Conservation (phyloP, 2,329 filamentous ascomycete species). For the Zasmidium angulare region DNA sequence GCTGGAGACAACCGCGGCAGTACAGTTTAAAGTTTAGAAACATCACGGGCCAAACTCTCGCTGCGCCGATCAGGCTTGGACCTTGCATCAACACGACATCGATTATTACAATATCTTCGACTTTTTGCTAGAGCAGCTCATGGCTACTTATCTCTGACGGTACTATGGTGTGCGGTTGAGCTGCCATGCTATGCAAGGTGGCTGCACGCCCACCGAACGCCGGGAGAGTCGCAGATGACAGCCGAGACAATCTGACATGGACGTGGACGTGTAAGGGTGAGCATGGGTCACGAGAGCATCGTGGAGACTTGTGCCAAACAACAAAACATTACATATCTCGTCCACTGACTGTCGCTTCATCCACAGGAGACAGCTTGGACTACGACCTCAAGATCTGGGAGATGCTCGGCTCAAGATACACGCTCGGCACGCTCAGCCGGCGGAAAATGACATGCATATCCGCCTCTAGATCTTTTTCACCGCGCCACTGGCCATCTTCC, state of each 20-base stretch:
- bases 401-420: not conserved
- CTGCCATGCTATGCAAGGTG: not conserved
- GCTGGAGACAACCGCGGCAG: conserved; percentile 3
- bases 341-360: too few species aligned
- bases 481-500: not conserved
- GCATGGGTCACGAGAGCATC: not conserved
- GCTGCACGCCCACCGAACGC: not conserved
- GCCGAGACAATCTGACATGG: not conserved
- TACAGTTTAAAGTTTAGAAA: not conserved
- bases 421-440: not conserved
- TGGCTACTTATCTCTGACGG: not conserved
- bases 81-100: not conserved
- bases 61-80: conserved; percentile 4
- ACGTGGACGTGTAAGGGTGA: not conserved
- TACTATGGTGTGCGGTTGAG: not conserved
- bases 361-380: too few species aligned
- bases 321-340: not conserved
- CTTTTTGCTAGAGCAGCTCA: not conserved
- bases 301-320: too few species aligned
- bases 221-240: not conserved
- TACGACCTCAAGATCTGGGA: too few species aligned
- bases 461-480: not conserved
- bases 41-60: not conserved
- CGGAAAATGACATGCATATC: not conserved
- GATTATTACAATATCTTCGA: not conserved